Base-by-base conservation (phyloP, 192 early-diverging fungal genomes). In the Tieghemiomyces parasiticus region DNA sequence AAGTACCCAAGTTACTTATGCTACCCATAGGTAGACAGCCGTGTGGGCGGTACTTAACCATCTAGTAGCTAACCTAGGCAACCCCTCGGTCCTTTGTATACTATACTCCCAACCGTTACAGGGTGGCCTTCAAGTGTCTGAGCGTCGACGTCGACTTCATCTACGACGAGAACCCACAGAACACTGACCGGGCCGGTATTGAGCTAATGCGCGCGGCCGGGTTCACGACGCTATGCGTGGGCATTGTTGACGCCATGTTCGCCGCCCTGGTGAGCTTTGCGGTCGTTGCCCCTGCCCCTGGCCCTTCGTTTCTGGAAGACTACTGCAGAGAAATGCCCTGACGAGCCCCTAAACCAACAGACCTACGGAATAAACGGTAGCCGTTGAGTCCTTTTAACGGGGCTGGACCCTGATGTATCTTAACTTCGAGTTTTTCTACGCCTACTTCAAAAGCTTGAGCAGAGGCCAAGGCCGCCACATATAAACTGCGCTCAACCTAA, bases 111-210 rank as follows among this genome's bases (percentile, higher is more conserved):
- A n/a, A n/a, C 16, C 6, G 6, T 42, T 42, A 6, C 50, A 52
- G 50, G 14, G 26, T 52, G 19, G 26, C 50, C 50, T 52, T 52
- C 30, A 52, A 52, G 26, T 24, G 30, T 13, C 50, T 52, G 26
- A 16, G 20, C 14, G 50, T 52, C 22, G 26, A 52, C 50, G 26
- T 14, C 50, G 14, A 25, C 26, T 25, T 52, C 14, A 24, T 52
- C 26, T 25, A 29, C 16, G 50, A 25, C 50, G 2, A 8, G 0
- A 13, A 52, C 16, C 16, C 24, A 2, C 22, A 24, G 2, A 13
- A 24, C 24, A 25, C 26, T 25, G 24, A 25, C 30, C 19, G 22
- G 30, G 26, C 1, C 16, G 16, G 50, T 25, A 14, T 52, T 14
- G 50, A 52, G 13, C 30, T 52, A 13, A 13, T 52, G 14, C 50